phyloP scores from a whole-genome alignment of 2,329 filamentous ascomycete species.

The Colletotrichum limetticola region DNA sequence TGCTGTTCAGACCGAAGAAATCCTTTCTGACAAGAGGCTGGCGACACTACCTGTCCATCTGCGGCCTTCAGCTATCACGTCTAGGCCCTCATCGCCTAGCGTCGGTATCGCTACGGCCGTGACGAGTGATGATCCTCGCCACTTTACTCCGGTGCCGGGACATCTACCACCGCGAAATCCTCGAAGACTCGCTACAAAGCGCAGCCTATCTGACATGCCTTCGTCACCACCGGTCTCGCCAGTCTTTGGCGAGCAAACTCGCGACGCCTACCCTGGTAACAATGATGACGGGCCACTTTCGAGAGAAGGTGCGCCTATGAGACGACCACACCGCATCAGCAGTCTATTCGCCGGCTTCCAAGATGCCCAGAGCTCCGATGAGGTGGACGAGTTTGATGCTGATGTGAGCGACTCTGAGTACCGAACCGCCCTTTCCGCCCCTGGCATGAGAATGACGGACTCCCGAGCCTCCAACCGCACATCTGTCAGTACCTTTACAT shows the following conservation, averaged over 20 bases:
- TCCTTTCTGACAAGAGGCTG: constrained; percentile 82
- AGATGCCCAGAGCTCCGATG: constrained; percentile 76
- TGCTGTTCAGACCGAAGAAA: constrained; percentile 86
- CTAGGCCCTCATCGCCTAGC: constrained; percentile 67
- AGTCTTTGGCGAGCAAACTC: constrained; percentile 50
- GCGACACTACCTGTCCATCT: constrained; percentile 81
- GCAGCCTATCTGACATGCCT: constrained; percentile 58
- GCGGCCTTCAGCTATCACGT: constrained; percentile 79
- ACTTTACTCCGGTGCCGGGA: constrained; percentile 63
- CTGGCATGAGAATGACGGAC: constrained; percentile 59
- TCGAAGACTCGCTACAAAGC: constrained; percentile 60
- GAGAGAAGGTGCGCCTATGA: constrained; percentile 67
- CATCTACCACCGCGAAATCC: constrained; percentile 70
- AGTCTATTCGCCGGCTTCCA: constrained; percentile 86
- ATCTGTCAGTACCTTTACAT: constrained; percentile 46
- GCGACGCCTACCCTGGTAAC: constrained; percentile 80
- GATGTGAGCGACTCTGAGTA: constrained; percentile 76
- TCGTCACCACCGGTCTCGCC: constrained; percentile 52
- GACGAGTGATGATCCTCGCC: constrained; percentile 49
- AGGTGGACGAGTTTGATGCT: constrained; percentile 71
- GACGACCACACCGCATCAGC: constrained; percentile 79
- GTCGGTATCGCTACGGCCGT: constrained; percentile 45
- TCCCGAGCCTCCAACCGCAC: constrained; percentile 54
- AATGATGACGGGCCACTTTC: constrained; percentile 83
- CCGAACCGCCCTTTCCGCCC: constrained; percentile 72